These are phyloP conservation scores for Phylloporus sp. DNA, from an alignment of 768 basidiomycete genomes.

Conservation along the genomic window DNA sequence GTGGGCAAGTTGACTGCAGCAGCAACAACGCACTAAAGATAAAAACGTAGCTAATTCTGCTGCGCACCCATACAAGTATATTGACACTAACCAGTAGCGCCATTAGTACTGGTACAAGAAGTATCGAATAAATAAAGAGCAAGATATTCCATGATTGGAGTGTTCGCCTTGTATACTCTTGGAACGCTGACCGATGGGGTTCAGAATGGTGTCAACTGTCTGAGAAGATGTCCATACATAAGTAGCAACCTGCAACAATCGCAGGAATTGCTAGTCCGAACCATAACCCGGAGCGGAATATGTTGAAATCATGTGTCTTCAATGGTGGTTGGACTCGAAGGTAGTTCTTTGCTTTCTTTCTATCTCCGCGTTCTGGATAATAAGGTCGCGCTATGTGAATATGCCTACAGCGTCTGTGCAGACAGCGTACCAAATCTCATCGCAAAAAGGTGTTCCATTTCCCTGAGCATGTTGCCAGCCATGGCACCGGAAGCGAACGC, in stretches of 20 bases:
- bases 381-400: not conserved
- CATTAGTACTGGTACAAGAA: constrained; percentile 73
- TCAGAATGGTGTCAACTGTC: not conserved
- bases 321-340: constrained; percentile 50
- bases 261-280: constrained; percentile 73
- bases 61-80: constrained; percentile 65
- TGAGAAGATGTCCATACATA: constrained; percentile 30
- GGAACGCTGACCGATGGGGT: constrained; percentile 43
- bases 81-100: constrained; percentile 79
- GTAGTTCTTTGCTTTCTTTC: constrained; percentile 65
- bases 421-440: constrained; percentile 62
- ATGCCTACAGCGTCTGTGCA: not conserved
- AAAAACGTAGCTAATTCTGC: constrained; percentile 90
- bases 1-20: not conserved
- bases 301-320: constrained; percentile 64
- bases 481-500: constrained; percentile 59
- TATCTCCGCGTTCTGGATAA: constrained; percentile 56
- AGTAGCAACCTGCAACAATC: constrained; percentile 59
- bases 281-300: constrained; percentile 68
- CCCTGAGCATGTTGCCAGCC: constrained; percentile 62
- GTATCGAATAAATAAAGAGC: constrained; percentile 70
- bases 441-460: constrained; percentile 77
- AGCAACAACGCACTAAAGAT: constrained; percentile 60
- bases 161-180: constrained; percentile 41
- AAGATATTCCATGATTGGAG: constrained; percentile 72